phyloP scores from a whole-genome alignment of 2,329 filamentous ascomycete species.

The Xylaria sp. region DNA sequence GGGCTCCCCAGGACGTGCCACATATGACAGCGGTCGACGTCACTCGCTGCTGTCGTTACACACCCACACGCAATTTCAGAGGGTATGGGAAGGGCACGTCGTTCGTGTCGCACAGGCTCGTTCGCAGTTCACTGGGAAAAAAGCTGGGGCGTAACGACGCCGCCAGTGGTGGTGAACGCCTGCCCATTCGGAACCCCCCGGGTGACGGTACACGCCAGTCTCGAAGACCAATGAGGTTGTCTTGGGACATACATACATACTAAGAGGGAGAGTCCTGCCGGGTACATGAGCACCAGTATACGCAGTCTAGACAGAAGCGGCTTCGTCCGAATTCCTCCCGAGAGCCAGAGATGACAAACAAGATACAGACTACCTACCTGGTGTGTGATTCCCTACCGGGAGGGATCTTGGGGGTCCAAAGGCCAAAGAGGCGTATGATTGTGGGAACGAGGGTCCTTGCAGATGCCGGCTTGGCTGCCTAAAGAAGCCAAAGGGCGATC shows the following conservation, averaged over 20 bases:
- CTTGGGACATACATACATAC: not conserved
- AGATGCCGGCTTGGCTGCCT: slow-evolving; percentile 17
- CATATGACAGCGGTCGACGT: slow-evolving; percentile 16
- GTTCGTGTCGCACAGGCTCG: slow-evolving; percentile 20
- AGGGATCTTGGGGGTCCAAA: not conserved
- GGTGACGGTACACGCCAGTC: not conserved
- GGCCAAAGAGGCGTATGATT: not conserved
- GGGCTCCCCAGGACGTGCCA: slow-evolving; percentile 11
- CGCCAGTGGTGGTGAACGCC: not conserved
- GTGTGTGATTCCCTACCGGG: not conserved
- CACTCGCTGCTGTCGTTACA: slow-evolving; percentile 20
- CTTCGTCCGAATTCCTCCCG: not conserved
- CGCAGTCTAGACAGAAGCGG: not conserved
- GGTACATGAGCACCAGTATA: not conserved
- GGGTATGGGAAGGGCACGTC: slow-evolving; percentile 6
- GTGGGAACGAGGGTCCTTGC: slow-evolving; percentile 20
- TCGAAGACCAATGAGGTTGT: not conserved
- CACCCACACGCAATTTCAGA: slow-evolving; percentile 14
- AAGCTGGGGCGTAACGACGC: not conserved
- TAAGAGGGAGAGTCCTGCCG: not conserved
- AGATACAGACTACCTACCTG: not conserved
- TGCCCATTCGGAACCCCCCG: not conserved
- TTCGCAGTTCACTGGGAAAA: slow-evolving; percentile 2
- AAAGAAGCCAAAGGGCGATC: not conserved
- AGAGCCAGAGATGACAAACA: not conserved